A percentile compares a stretch with the other conserved stretches of the same genome.
Evolutionary conservation across 352 stramenopile genomes (phyloP).

Genomic region (Phytopythium ostracodes): DNA sequence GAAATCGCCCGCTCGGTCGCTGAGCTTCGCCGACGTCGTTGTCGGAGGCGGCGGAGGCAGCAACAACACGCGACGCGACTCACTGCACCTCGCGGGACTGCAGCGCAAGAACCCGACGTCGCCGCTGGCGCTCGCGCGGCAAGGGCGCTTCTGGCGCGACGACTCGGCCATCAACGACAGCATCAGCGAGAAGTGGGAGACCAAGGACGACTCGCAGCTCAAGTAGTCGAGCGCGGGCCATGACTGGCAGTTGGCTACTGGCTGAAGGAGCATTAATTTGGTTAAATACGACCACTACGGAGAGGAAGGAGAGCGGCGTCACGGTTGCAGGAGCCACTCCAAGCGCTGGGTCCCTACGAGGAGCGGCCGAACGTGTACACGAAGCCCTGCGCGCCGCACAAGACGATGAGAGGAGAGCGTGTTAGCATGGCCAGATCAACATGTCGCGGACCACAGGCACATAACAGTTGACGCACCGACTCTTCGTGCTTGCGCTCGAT

Average conservation of each 20-base stretch:
- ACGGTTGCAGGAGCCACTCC: neutral
- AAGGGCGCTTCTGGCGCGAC: constrained; percentile 41
- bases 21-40: constrained; percentile 86
- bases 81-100: neutral
- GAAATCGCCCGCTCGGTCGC: constrained; percentile 67
- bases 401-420: neutral
- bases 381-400: constrained; percentile 38
- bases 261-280: neutral
- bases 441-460: no score
- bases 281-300: constrained; percentile 39
- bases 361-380: constrained; percentile 59
- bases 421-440: constrained; percentile 4
- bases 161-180: constrained; percentile 55
- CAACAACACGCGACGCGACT: constrained; percentile 12
- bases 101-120: constrained; percentile 29
- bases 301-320: neutral
- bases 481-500: constrained; percentile 73
- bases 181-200: constrained; percentile 69
- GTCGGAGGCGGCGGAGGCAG: constrained; percentile 39
- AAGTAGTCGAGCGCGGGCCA: constrained; percentile 24
- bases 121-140: constrained; percentile 33
- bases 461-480: constrained; percentile 30
- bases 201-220: constrained; percentile 62
- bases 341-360: constrained; percentile 2
- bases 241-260: no score